Evolutionary conservation across 768 basidiomycete genomes (phyloP), one percentile per base, ranked within the genome.

Genomic region (Leucosporidium creatinivorum): DNA sequence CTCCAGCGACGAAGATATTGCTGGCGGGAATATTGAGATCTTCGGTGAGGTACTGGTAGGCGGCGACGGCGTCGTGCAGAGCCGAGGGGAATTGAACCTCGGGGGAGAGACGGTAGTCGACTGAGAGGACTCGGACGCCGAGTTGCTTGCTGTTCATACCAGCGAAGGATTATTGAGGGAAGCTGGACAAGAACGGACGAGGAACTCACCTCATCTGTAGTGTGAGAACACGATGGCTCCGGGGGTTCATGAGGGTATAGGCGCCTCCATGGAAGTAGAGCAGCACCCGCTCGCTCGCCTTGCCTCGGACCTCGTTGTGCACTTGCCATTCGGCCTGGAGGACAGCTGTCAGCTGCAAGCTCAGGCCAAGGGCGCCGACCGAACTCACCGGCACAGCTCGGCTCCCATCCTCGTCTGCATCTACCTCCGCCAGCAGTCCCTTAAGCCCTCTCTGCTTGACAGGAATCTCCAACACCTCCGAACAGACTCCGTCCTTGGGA

Each of bases 31-130:
- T 66, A 2, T 36, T 25, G 52, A 68, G 62, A 0, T 68, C 91
- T 62, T 92, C 87, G 3, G 87, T 82, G 23, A 98, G 82, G 39
- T 93, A 83, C 68, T 96, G 81, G 76, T 94, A 98, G 1, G 87
- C 89, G 57, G 81, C 83, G 61, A 92, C 89, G 21, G 86, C 88
- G 74, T 98, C 93, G 69, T 86, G 85, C 12, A 88, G 78, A 44
- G 91, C 89, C 0, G 91, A 89, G 0, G 94, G 94, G 77, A 96
- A 98, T 49, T 83, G 83, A 3, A 91, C 91, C 78, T 97, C 93
- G 1, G 94, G 94, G 0, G 93, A 92, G 25, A 98, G 82, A 15
- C 94, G 89, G 78, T 98, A 98, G 76, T 94, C 90, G 68, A 98
- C 80, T 6, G 92, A 65, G 2, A 97, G 93, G 21, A 96, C 86